Percentiles rank a stretch among this genome's conserved stretches.
These are phyloP conservation scores for Mycena capillaripes DNA, from an alignment of 768 basidiomycete species.

Conservation along the genomic window DNA sequence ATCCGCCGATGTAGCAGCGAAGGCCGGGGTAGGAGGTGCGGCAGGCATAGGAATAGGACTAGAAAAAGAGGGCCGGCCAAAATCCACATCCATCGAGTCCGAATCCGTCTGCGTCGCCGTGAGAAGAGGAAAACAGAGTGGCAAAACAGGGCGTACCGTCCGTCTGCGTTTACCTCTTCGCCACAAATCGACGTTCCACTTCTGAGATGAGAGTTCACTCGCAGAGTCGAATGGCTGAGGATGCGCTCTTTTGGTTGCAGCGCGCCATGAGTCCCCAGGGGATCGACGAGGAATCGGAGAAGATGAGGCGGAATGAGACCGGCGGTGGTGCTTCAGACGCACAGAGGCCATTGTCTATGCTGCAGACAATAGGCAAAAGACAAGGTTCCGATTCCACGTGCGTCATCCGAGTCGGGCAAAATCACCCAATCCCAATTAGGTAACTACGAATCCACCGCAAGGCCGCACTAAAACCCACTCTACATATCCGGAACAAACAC, in stretches of 20 bases:
- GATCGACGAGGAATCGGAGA: constrained; percentile 52
- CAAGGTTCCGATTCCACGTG: neutral
- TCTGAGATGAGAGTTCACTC: constrained; percentile 52
- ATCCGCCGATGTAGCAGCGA: constrained; percentile 64
- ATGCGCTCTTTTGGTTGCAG: constrained; percentile 63
- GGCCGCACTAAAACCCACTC: neutral
- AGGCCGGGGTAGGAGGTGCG: constrained; percentile 47
- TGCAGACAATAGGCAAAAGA: neutral
- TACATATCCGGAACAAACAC: constrained; percentile 24
- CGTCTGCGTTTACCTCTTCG: constrained; percentile 69
- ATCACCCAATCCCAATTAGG: neutral
- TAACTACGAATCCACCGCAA: neutral
- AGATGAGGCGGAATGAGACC: constrained; percentile 67
- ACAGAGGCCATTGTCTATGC: constrained; percentile 47
- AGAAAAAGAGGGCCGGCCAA: constrained; percentile 40
- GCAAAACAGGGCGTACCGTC: constrained; percentile 20
- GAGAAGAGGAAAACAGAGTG: constrained; percentile 14
- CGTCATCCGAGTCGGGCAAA: too few species aligned
- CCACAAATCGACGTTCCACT: constrained; percentile 68
- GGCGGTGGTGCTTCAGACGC: constrained; percentile 57
- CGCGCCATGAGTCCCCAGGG: constrained; percentile 55
- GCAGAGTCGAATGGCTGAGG: constrained; percentile 47
- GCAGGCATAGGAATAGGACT: constrained; percentile 45
- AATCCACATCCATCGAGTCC: constrained; percentile 36
- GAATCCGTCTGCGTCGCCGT: constrained; percentile 23